These are phyloP conservation scores for Knoxia roxburghii DNA, from an alignment of 257 asterid genomes.

Conservation along the genomic window DNA sequence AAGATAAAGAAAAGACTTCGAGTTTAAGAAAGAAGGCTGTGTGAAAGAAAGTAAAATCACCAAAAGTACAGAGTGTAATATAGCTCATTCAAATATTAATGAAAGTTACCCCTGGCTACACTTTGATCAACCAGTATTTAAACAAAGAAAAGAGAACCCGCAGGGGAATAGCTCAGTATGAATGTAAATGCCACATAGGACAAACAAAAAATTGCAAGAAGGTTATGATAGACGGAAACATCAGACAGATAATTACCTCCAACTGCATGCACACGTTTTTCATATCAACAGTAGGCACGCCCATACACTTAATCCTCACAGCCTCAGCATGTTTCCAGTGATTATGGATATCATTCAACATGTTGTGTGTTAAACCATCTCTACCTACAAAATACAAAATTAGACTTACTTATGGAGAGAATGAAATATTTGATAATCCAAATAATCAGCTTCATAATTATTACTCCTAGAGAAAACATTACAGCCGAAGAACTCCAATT, in stretches of 20 bases:
- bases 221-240: background rate
- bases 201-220: background rate
- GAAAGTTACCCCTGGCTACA: background rate
- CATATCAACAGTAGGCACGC: constrained; percentile 94
- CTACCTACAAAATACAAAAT: constrained; percentile 46
- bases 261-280: constrained; percentile 71
- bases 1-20: background rate
- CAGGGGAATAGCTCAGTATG: background rate
- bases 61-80: background rate
- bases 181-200: background rate
- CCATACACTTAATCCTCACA: constrained; percentile 92
- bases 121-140: background rate
- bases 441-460: background rate
- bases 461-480: background rate
- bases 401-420: background rate
- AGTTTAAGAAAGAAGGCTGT: background rate
- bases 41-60: too few relatives aligned
- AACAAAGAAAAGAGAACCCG: background rate
- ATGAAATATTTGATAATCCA: background rate
- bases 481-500: background rate
- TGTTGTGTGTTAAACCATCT: constrained; percentile 93
- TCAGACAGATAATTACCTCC: constrained; percentile 61
- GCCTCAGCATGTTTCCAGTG: constrained; percentile 88
- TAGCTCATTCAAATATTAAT: too few relatives aligned
- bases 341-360: constrained; percentile 83